phyloP scores from a whole-genome alignment of 352 stramenopile genomes.

The Phytophthora pisi region DNA sequence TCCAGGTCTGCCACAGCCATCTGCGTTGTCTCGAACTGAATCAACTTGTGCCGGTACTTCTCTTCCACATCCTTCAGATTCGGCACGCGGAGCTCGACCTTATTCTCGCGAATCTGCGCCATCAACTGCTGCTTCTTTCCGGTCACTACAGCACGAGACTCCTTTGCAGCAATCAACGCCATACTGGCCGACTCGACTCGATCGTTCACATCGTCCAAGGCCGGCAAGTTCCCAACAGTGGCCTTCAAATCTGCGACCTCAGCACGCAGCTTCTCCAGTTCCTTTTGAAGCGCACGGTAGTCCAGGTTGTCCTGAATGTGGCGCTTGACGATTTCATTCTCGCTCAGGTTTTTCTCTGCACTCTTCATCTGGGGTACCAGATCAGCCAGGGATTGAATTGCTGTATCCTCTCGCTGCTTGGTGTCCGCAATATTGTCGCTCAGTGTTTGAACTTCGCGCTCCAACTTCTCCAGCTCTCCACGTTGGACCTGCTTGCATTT shows the following conservation, averaged over 20 bases:
- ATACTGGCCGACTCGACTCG: slow-evolving; percentile 43
- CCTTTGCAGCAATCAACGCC: slow-evolving; percentile 33
- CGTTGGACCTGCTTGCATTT: slow-evolving; percentile 50
- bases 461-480: slow-evolving; percentile 45
- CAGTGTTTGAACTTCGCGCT: slow-evolving; percentile 49
- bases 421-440: slow-evolving; percentile 47
- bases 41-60: slow-evolving; percentile 93
- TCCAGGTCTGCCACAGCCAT: slow-evolving; percentile 97
- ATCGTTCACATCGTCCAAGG: slow-evolving; percentile 54
- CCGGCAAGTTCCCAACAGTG: slow-evolving; percentile 61
- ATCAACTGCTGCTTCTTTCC: slow-evolving; percentile 66
- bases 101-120: slow-evolving; percentile 63
- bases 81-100: slow-evolving; percentile 53
- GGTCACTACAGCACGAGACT: slow-evolving; percentile 44
- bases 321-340: slow-evolving; percentile 68
- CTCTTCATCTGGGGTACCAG: slow-evolving; percentile 56
- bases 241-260: slow-evolving; percentile 44
- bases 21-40: slow-evolving; percentile 96
- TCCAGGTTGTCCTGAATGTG: slow-evolving; percentile 84
- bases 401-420: slow-evolving; percentile 48
- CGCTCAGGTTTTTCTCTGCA: slow-evolving; percentile 41
- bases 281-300: slow-evolving; percentile 57
- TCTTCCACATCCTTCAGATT: slow-evolving; percentile 96
- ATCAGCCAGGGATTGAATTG: slow-evolving; percentile 45
- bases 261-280: slow-evolving; percentile 46